These are phyloP conservation scores for Botrytis sinoallii DNA, from an alignment of 2,329 filamentous ascomycete genomes.

Conservation along the genomic window DNA sequence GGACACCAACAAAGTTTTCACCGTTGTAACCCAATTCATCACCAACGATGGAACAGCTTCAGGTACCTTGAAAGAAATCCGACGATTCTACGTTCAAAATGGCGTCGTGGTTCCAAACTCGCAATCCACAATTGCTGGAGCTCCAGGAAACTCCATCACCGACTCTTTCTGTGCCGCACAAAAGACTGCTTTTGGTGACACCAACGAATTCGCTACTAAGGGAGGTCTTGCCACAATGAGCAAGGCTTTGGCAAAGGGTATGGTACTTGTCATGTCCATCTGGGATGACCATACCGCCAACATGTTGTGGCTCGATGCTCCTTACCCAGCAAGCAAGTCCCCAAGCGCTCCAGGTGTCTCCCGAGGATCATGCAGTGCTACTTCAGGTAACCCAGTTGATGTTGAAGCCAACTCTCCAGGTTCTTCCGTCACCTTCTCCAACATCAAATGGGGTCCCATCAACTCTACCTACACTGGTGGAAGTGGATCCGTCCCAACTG, in stretches of 20 bases:
- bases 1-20: slow-evolving; percentile 51
- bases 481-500: slow-evolving; percentile 4
- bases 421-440: slow-evolving; percentile 43
- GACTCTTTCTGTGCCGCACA: slow-evolving; percentile 55
- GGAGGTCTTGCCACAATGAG: slow-evolving; percentile 57
- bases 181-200: slow-evolving; percentile 55
- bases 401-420: slow-evolving; percentile 48
- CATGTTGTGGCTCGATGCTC: slow-evolving; percentile 75
- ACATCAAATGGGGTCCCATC: slow-evolving; percentile 39
- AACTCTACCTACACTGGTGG: slow-evolving; percentile 33
- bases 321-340: slow-evolving; percentile 52
- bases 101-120: slow-evolving; percentile 53
- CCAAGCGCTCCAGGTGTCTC: slow-evolving; percentile 47
- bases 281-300: slow-evolving; percentile 57
- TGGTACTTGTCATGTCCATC: slow-evolving; percentile 64
- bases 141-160: slow-evolving; percentile 53
- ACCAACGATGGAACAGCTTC: slow-evolving; percentile 48
- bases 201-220: slow-evolving; percentile 49
- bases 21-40: slow-evolving; percentile 60
- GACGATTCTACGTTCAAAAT: slow-evolving; percentile 56
- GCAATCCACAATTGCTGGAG: slow-evolving; percentile 44
- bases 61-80: slow-evolving; percentile 52
- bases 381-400: slow-evolving; percentile 50
- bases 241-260: slow-evolving; percentile 49
- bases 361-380: slow-evolving; percentile 53